Evolutionary conservation across 2,329 filamentous ascomycete species (phyloP), one percentile per base, ranked within the genome.

Genomic region (Exserohilum turcica): DNA sequence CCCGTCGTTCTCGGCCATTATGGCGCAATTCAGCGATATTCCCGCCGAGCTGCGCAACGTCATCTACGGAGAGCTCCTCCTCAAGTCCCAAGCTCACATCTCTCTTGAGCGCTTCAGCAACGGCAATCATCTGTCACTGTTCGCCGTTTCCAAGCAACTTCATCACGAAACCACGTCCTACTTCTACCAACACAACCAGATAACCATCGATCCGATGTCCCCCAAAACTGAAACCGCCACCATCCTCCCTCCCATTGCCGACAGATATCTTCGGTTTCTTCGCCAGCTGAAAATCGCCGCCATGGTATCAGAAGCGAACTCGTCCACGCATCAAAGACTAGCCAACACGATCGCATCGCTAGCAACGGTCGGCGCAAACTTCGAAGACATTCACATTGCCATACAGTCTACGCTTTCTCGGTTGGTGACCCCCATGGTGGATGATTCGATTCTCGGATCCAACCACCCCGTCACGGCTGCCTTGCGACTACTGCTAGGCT

Each of bases 1-100:
- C 15, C 31, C n/a, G 31, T 21, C 19, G 12, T 18, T 33, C n/a
- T 33, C 13, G 29, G 18, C 13, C 9, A 19, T 9, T 27, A 65
- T 65, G 57, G 37, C 51, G 6, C n/a, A 13, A 6, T 53, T 64
- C 19, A 35, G 24, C n/a, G 28, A 56, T 8, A 37, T 64, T 2
- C 63, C 63, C 8, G 42, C 57, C 6, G 65, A 68, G 44, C 29
- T 66, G 9, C 59, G 63, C 19, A 66, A 67, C 38, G 39, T 27
- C 7, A 37, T 68, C 1, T 70, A 64, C 38, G 27, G 45, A 7
- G 16, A 54, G 27, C 32, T 67, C 6, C 27, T 60, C 40, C 16
- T 28, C 16, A n/a, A 37, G n/a, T 27, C 21, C 32, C 19, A 44
- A 15, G 13, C 13, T 13, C 36, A 29, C 19, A 6, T 36, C 1